Evolutionary conservation across 805 yeast species (phyloP), one percentile per base, ranked within the genome.

Genomic region (Pichia kluyveri): DNA sequence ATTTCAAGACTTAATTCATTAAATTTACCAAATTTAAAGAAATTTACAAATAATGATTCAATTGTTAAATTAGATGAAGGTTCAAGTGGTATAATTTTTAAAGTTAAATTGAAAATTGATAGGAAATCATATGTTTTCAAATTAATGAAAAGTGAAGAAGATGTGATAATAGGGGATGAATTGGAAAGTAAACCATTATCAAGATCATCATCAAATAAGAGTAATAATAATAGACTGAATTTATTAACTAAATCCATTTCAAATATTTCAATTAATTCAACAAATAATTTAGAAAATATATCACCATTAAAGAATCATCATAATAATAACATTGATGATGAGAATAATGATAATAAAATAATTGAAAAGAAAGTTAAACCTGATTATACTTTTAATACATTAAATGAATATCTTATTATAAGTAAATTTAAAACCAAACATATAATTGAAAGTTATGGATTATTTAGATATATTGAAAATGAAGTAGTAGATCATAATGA

Each of bases 81-180:
- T n/a, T 56, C 66, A 3, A 66, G 68, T 36, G 68, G 68, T 3
- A 41, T 48, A 3, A 57, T 64, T 8, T 42, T 47, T 26, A 61
- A 56, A 47, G 58, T 56, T 14, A 55, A 54, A 17, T 26, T 43
- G 9, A 36, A 31, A 31, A 17, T 14, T 7, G 41, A 38, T 17
- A 39, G 48, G 14, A 48, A 42, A 19, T 17, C 38, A n/a, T 45
- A 47, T 15, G 44, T 43, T 15, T 28, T 51, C 7, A 53, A 50
- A 40, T 30, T 44, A 10, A 39, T 52, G 10, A 53, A 50, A 37
- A 45, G 47, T 26, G 43, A 44, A 26, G 36, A 18, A 6, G 10
- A 27, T 17, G 19, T 3, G 4, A 19, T 19, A 4, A 4, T 19
- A 19, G 23, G 4, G 23, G 23, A 19, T 19, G 23, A 19, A 4